These are phyloP conservation scores for Xylaria longipes DNA, from an alignment of 495 filamentous ascomycete genomes.

Conservation along the genomic window DNA sequence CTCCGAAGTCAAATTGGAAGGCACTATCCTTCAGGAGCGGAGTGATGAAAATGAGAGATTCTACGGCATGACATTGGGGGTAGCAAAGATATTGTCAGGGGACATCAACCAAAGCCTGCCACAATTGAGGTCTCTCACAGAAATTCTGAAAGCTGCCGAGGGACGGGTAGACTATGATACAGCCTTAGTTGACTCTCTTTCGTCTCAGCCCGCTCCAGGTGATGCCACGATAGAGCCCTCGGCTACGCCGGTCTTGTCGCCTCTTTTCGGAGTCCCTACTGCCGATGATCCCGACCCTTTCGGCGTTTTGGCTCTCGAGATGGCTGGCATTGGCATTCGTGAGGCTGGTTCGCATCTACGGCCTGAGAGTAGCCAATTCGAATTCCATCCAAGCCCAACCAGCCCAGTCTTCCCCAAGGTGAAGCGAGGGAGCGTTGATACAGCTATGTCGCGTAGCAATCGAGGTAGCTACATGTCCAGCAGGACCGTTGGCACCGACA, in stretches of 20 bases:
- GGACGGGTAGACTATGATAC: constrained; percentile 77
- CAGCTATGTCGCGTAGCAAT: constrained; percentile 64
- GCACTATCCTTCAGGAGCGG: constrained; percentile 83
- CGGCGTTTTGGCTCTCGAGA: constrained; percentile 83
- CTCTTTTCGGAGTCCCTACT: constrained; percentile 77
- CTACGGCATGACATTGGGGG: constrained; percentile 74
- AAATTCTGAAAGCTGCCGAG: constrained; percentile 85
- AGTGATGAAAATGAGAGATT: constrained; percentile 90
- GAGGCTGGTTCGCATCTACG: constrained; percentile 78
- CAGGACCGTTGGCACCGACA: constrained; percentile 61
- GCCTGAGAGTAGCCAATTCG: constrained; percentile 76
- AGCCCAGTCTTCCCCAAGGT: constrained; percentile 78
- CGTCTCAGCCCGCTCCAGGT: constrained; percentile 69
- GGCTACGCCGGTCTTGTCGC: constrained; percentile 34
- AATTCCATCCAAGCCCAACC: constrained; percentile 75
- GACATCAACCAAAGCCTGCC: constrained; percentile 73
- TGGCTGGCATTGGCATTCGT: constrained; percentile 82
- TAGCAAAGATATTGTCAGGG: constrained; percentile 82
- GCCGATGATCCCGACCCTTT: constrained; percentile 85
- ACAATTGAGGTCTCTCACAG: constrained; percentile 69
- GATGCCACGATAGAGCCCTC: constrained; percentile 67
- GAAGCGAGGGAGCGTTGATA: constrained; percentile 72
- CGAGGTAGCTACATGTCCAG: constrained; percentile 67
- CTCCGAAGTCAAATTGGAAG: constrained; percentile 81
- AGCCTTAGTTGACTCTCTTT: constrained; percentile 52